A percentile compares a stretch with the other conserved stretches of the same genome.
phyloP scores from a whole-genome alignment of 768 basidiomycete species.

The Termitomyces sp. region DNA sequence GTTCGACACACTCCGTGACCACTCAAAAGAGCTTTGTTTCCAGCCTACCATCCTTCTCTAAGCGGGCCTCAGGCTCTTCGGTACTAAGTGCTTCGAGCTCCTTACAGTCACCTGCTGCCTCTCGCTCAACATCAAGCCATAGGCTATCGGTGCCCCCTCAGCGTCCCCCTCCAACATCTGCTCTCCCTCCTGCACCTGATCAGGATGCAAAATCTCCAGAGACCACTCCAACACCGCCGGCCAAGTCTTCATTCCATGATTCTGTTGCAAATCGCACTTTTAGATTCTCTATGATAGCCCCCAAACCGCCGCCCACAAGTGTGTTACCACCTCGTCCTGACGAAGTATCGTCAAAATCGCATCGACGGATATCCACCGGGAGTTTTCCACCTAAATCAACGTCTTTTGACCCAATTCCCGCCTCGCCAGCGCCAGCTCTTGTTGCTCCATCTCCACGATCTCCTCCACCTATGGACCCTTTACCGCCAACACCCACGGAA shows the following conservation, averaged over 20 bases:
- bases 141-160: constrained; percentile 66
- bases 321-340: constrained; percentile 68
- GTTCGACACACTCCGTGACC: constrained; percentile 30
- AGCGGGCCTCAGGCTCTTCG: constrained; percentile 50
- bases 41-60: constrained; percentile 47
- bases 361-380: constrained; percentile 33
- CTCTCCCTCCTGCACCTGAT: constrained; percentile 64
- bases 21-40: constrained; percentile 43
- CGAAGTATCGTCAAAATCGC: constrained; percentile 34
- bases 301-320: constrained; percentile 59
- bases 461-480: constrained; percentile 16
- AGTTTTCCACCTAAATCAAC: constrained; percentile 20
- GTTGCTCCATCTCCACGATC: constrained; percentile 9
- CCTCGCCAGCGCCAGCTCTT: constrained; percentile 37
- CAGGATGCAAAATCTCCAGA: constrained; percentile 21
- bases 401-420: constrained; percentile 39
- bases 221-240: constrained; percentile 15
- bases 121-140: constrained; percentile 37
- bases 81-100: constrained; percentile 41
- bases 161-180: constrained; percentile 66
- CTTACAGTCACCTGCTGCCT: constrained; percentile 30
- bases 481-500: constrained; percentile 15
- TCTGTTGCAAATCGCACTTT: constrained; percentile 55
- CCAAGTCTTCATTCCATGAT: constrained; percentile 47
- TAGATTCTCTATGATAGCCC: constrained; percentile 56